Evolutionary conservation across 768 basidiomycete species (phyloP), one percentile per base, ranked within the genome.

Genomic region (Roridomyces roridus): DNA sequence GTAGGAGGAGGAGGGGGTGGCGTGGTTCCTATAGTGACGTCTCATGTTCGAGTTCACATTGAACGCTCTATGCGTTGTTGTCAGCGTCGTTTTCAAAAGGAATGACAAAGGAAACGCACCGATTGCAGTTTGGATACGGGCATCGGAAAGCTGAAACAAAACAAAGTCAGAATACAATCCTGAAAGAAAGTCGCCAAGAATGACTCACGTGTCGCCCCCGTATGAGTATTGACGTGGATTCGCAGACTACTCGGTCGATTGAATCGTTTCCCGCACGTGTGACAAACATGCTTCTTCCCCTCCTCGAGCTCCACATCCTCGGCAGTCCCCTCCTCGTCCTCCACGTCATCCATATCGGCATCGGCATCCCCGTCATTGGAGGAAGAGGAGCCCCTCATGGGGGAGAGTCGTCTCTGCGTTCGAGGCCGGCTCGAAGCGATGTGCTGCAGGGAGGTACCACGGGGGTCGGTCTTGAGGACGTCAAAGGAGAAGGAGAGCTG

Each of bases 221-320:
- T 87, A 66, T 89, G 87, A 1, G 85, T 87, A 64, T 87, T 87
- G 45, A 83, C 76, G 66, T 88, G 87, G 37, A 87, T 87, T 24
- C 80, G 73, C 44, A 88, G 74, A 67, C 86, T 87, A 59, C 85
- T 86, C 7, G 88, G 88, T 7, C 88, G 77, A 67, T 87, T 87
- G 71, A 89, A 88, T 6, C 86, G 77, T 68, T 88, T 88, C 45
- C 68, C 70, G 68, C 87, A 89, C 20, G 79, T 81, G 0, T 75
- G 70, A 52, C 82, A 84, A 18, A 83, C 67, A 53, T 84, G 81
- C 57, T 78, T 78, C 62, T 79, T 79, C 21, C 77, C 78, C 28
- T 57, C 58, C 28, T 62, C 68, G n/a, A 56, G 51, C 41, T 62
- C 48, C 26, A 66, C 66, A 20, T 61, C 51, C 44, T 66, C 67